These are phyloP conservation scores for Schwanniomyces etchellsii DNA, from an alignment of 1,139 yeast genomes.

Conservation along the genomic window DNA sequence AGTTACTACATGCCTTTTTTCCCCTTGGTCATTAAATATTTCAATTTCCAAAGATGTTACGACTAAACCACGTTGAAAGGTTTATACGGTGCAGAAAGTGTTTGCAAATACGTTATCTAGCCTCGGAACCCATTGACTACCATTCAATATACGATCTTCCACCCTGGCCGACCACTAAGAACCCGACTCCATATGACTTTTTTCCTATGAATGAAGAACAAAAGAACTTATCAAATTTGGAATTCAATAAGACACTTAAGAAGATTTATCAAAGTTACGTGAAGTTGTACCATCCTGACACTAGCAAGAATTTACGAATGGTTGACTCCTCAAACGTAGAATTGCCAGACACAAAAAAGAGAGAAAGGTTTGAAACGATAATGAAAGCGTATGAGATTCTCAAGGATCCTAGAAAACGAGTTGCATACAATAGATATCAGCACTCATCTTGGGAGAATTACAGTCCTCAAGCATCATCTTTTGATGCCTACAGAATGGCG, in stretches of 20 bases:
- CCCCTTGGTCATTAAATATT: too few species aligned
- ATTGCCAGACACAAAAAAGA: constrained; percentile 34
- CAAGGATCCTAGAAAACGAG: constrained; percentile 45
- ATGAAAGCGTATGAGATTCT: constrained; percentile 72
- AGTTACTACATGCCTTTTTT: too few species aligned
- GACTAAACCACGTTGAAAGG: neutral
- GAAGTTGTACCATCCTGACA: constrained; percentile 85
- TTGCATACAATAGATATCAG: constrained; percentile 25
- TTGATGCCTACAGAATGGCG: constrained; percentile 35
- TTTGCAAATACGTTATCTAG: neutral
- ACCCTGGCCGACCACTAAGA: constrained; percentile 54
- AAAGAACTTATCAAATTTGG: constrained; percentile 16
- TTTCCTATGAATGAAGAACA: constrained; percentile 37
- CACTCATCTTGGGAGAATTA: constrained; percentile 24
- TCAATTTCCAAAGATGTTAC: constrained; percentile 1
- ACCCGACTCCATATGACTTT: constrained; percentile 74
- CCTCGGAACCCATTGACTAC: constrained; percentile 9
- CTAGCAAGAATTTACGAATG: constrained; percentile 24
- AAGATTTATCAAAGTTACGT: constrained; percentile 58
- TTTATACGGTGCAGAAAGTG: neutral
- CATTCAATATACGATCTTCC: constrained; percentile 21
- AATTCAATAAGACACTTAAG: constrained; percentile 46
- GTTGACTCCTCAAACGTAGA: constrained; percentile 22
- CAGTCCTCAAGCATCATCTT: constrained; percentile 35
- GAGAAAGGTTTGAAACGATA: constrained; percentile 61